Conservation (phyloP, 1,284 basidiomycete species). For the Melanopsichium pennsylvanicum region DNA sequence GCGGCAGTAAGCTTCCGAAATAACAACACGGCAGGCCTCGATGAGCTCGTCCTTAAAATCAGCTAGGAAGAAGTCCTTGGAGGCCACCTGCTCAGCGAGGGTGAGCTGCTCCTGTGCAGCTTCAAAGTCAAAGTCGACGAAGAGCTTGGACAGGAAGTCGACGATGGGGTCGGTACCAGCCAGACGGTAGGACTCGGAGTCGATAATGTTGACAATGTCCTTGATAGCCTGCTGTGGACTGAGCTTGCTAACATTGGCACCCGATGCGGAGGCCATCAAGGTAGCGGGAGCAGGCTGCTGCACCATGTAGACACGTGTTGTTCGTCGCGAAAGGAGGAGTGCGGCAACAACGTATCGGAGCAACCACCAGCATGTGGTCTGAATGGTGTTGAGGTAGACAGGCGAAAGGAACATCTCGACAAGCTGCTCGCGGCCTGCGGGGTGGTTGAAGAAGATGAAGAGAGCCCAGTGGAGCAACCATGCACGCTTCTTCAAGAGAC, state of each 20-base stretch:
- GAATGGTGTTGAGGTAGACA: conserved; percentile 96
- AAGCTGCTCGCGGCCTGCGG: conserved; percentile 86
- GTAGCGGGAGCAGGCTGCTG: conserved; percentile 44
- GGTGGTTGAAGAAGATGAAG: conserved; percentile 98
- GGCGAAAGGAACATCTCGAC: conserved; percentile 96
- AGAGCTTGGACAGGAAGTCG: conserved; percentile 89
- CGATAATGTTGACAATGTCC: conserved; percentile 62
- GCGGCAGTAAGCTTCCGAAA: conserved; percentile 95
- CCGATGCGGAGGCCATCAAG: conserved; percentile 37
- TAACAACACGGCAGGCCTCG: conserved; percentile 92
- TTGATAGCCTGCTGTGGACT: conserved; percentile 60
- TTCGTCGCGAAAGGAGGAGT: conserved; percentile 86
- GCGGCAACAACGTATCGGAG: conserved; percentile 93
- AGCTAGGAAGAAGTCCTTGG: conserved; percentile 90
- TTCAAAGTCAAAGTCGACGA: conserved; percentile 90
- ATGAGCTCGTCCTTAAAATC: conserved; percentile 91
- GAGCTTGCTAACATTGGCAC: conserved; percentile 54
- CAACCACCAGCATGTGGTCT: conserved; percentile 93
- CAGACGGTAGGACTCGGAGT: conserved; percentile 66
- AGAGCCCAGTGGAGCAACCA: conserved; percentile 98
- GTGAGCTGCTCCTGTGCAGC: conserved; percentile 83
- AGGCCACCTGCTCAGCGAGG: conserved; percentile 82
- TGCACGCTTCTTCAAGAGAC: conserved; percentile 88
- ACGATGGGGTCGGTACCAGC: conserved; percentile 95
- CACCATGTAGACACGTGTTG: conserved; percentile 59